Evolutionary conservation across 2,329 filamentous ascomycete species (phyloP), one percentile per base, ranked within the genome.

Genomic region (Penicillium sp.): DNA sequence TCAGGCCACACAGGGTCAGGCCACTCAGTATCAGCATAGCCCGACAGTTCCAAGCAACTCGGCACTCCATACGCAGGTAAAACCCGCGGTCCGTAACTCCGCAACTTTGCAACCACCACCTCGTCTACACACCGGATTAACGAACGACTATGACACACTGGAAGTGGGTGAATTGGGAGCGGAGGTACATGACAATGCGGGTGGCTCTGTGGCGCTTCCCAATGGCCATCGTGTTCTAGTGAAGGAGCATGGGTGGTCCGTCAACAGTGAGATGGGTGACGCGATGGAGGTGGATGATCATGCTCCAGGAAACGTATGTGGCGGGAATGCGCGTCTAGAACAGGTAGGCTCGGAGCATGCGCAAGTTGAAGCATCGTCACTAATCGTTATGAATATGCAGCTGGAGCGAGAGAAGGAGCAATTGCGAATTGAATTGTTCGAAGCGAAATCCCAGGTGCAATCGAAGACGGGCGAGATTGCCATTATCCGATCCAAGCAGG

Each of bases 381-480:
- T 10, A 8, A 47, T 16, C 14, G 3, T 14, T 27, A 3, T 37
- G 13, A 35, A 39, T 43, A 13, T 48, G 49, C 48, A 79, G 76
- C 63, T 76, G 48, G 67, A 72, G 47, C 68, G 66, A 53, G 76
- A 80, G 60, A 71, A 72, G 49, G 73, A 79, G 54, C 67, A 68
- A 50, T 67, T 79, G 9, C 65, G 69, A 37, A 68, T 72, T 50
- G 75, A 78, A 43, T 60, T 80, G 21, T 63, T 64, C 45, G 67
- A 69, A 16, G 75, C 76, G 21, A 79, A 73, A 61, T 70, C 71
- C 13, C 67, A 76, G 39, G 77, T 78, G 2, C 73, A 77, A 56
- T 77, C 79, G 24, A 86, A 85, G 68, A 73, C 81, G 8, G 86
- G 86, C 31, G 86, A 88, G 67, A 84, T 84, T 41, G 79, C 84